Conservation (phyloP, 352 stramenopile species). For the Detonula confervacea region DNA sequence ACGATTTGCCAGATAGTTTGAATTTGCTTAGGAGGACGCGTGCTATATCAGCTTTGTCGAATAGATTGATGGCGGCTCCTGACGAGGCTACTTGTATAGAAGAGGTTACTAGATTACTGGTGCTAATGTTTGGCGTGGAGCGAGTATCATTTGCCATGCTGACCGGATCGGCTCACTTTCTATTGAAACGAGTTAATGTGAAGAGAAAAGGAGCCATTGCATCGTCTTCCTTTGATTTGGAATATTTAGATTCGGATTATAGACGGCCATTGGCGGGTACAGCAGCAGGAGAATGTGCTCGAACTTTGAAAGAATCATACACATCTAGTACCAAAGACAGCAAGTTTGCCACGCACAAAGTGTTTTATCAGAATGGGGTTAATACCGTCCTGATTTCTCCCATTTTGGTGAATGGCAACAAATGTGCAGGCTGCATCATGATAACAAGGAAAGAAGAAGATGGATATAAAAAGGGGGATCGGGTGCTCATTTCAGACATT, state of each 20-base stretch:
- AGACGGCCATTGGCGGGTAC: constrained; percentile 34
- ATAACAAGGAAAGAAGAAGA: constrained; percentile 23
- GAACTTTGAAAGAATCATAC: constrained; percentile 45
- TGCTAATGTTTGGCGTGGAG: constrained; percentile 39
- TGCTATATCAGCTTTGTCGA: constrained; percentile 35
- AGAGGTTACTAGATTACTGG: constrained; percentile 32
- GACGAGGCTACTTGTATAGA: constrained; percentile 42
- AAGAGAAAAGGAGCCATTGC: background rate
- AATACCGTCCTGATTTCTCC: constrained; percentile 32
- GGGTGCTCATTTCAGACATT: constrained; percentile 40
- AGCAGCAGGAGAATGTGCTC: constrained; percentile 16
- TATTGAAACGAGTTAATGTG: constrained; percentile 17
- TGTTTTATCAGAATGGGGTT: constrained; percentile 28
- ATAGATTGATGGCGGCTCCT: constrained; percentile 35
- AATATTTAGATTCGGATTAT: constrained; percentile 36
- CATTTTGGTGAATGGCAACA: constrained; percentile 44
- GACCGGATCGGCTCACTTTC: constrained; percentile 29
- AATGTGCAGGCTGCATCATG: constrained; percentile 30
- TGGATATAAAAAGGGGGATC: constrained; percentile 24
- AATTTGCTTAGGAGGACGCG: constrained; percentile 27
- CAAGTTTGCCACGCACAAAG: constrained; percentile 22
- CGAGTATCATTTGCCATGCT: constrained; percentile 31
- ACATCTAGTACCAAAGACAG: constrained; percentile 22
- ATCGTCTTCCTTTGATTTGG: constrained; percentile 29
- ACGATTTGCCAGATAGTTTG: constrained; percentile 11